Base-by-base conservation (phyloP, 75 land plant genomes). In the Ceratopteris richardii region DNA sequence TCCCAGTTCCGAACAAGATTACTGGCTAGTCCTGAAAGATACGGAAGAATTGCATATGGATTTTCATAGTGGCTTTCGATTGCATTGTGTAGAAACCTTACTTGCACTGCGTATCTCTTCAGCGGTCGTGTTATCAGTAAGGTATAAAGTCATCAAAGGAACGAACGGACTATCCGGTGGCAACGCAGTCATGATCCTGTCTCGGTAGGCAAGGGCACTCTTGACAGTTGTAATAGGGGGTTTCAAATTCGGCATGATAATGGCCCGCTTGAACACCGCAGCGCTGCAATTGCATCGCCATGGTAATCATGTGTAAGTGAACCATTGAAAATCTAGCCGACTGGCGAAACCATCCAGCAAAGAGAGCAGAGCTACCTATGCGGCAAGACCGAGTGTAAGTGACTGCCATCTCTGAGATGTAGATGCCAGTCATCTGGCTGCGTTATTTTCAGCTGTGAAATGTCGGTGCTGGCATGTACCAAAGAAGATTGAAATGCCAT, bases 401-500 rank as follows among this genome's bases (percentile, higher is more conserved):
- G 80, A 41, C 82, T 84, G 17, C 91, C 90, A 74, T 93, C 98
- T 0, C 98, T 86, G 19, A 93, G 90, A 53, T 89, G 98, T 52
- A 93, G 87, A 66, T 93, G 98, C 98, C 98, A 93, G 54, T 93
- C 98, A 76, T 93, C 98, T 37, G 98, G 98, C 51, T 60, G 78
- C 23, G 79, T 79, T 24, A 93, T 44, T 19, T 80, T 67, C 37
- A 92, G 75, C 66, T 85, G 37, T 33, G 37, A 3, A 33, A 9
- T 9, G 9, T 33, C 9, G 37, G 37, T 33, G 37, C 37, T 33
- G 9, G 7, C 37, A 33, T 9, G 7, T 4, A 33, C 37, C 9
- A 33, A 3, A 4, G 37, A 33, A 33, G 37, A 3, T 4, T 33
- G 37, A 33, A 33, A 33, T 3, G 37, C 37, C 37, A 33, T 33